phyloP scores from a whole-genome alignment of 768 basidiomycete species.

The Tricholoma hemisulphureum region DNA sequence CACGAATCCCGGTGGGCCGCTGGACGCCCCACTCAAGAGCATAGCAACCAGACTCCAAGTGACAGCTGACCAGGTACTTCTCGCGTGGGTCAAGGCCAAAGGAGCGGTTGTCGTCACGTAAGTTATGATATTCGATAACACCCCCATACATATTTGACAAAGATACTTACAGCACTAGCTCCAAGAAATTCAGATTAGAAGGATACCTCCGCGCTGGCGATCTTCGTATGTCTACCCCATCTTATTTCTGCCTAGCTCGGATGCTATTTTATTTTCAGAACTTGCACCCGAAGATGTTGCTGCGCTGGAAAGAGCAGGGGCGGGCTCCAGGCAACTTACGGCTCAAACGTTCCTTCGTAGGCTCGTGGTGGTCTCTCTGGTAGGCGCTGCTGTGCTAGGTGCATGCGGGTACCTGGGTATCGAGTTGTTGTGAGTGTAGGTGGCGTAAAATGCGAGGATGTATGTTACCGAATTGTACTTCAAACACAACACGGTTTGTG shows the following conservation, averaged over 20 bases:
- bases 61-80: slow-evolving; percentile 63
- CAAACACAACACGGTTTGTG: too few species aligned
- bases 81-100: slow-evolving; percentile 73
- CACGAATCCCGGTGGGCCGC: slow-evolving; percentile 54
- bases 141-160: neutral
- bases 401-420: slow-evolving; percentile 22
- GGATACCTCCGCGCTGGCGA: slow-evolving; percentile 71
- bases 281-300: slow-evolving; percentile 51
- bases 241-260: neutral
- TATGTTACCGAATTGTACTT: neutral
- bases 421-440: slow-evolving; percentile 14
- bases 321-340: slow-evolving; percentile 27
- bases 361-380: slow-evolving; percentile 19
- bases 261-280: slow-evolving; percentile 27
- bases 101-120: slow-evolving; percentile 66
- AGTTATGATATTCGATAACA: slow-evolving; percentile 1
- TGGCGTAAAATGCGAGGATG: neutral
- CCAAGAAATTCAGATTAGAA: slow-evolving; percentile 61
- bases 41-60: slow-evolving; percentile 52
- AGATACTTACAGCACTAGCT: slow-evolving; percentile 48
- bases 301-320: slow-evolving; percentile 59
- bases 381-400: slow-evolving; percentile 20
- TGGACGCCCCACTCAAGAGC: slow-evolving; percentile 55
- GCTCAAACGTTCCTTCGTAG: slow-evolving; percentile 8
- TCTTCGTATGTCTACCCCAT: slow-evolving; percentile 40